Evolutionary conservation across 2,329 filamentous ascomycete species (phyloP).

Genomic region (Domatiomyces globalis): DNA sequence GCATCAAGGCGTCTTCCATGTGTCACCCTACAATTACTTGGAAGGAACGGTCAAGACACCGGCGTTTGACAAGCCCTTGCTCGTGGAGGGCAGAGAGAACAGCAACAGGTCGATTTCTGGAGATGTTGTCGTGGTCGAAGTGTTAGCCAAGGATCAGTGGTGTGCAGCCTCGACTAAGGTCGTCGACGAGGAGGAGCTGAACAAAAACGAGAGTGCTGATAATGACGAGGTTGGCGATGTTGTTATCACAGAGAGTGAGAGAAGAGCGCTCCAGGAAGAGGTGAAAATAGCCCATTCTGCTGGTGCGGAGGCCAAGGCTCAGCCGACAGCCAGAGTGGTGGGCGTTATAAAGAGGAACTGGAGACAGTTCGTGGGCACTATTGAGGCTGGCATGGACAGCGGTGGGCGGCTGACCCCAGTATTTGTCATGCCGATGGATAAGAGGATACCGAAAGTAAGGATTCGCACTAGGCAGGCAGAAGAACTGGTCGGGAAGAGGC

Average conservation of each 20-base stretch:
- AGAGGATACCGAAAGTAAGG: constrained; percentile 89
- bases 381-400: constrained; percentile 66
- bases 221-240: constrained; percentile 58
- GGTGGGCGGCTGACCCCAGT: constrained; percentile 80
- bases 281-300: constrained; percentile 73
- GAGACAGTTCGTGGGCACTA: constrained; percentile 93
- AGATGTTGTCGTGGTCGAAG: constrained; percentile 82
- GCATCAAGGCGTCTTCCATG: constrained; percentile 90
- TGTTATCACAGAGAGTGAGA: constrained; percentile 78
- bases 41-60: constrained; percentile 85
- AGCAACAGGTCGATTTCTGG: constrained; percentile 90
- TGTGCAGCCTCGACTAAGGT: constrained; percentile 92
- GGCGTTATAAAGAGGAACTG: constrained; percentile 91
- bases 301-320: constrained; percentile 58
- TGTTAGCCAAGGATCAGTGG: constrained; percentile 90
- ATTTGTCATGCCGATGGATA: constrained; percentile 96
- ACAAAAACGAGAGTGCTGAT: constrained; percentile 87
- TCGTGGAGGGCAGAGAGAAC: constrained; percentile 84
- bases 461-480: constrained; percentile 80
- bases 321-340: constrained; percentile 84
- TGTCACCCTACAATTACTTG: constrained; percentile 95
- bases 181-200: constrained; percentile 82
- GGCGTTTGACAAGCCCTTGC: constrained; percentile 73
- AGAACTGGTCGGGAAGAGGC: constrained; percentile 77
- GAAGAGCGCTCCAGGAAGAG: constrained; percentile 75